Conservation (phyloP, 2,329 filamentous ascomycete species). For the Cytospora piceae region DNA sequence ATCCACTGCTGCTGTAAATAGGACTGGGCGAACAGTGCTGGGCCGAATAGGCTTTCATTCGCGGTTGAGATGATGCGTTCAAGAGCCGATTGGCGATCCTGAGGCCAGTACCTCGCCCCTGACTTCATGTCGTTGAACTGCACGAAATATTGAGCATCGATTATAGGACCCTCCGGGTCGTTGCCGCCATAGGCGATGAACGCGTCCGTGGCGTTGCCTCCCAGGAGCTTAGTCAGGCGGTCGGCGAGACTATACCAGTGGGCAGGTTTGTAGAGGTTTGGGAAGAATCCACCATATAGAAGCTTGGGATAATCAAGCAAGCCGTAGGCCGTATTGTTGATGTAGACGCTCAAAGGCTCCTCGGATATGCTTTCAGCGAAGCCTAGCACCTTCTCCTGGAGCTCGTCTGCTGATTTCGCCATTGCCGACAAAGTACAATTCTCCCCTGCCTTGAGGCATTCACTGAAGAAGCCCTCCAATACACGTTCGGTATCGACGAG, state of each 20-base stretch:
- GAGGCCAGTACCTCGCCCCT: conserved; percentile 40
- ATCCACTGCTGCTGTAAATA: conserved; percentile 40
- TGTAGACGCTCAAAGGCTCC: conserved; percentile 47
- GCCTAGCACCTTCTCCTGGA: conserved; percentile 40
- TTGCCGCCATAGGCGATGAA: conserved; percentile 41
- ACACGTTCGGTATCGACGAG: conserved; percentile 49
- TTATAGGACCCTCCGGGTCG: conserved; percentile 31
- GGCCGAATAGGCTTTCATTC: conserved; percentile 40
- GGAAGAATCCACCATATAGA: conserved; percentile 44
- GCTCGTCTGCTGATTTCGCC: conserved; percentile 41
- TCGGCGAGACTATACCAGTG: conserved; percentile 44
- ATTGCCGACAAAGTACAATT: conserved; percentile 48
- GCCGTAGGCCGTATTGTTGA: conserved; percentile 47
- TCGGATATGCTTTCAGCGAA: conserved; percentile 41
- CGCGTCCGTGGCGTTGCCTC: conserved; percentile 46
- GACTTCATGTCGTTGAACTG: conserved; percentile 40
- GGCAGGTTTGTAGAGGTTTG: conserved; percentile 43
- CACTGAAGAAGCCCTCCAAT: conserved; percentile 47
- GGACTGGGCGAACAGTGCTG: conserved; percentile 34
- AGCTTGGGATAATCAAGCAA: conserved; percentile 43
- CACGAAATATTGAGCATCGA: conserved; percentile 39
- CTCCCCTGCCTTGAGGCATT: conserved; percentile 52
- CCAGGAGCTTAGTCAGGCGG: conserved; percentile 41
- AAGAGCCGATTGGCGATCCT: conserved; percentile 39
- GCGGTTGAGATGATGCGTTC: conserved; percentile 41